Evolutionary conservation across 176 grass and related monocot genomes (phyloP), one percentile per base, ranked within the genome.

Genomic region (Coix lacrymajobi): DNA sequence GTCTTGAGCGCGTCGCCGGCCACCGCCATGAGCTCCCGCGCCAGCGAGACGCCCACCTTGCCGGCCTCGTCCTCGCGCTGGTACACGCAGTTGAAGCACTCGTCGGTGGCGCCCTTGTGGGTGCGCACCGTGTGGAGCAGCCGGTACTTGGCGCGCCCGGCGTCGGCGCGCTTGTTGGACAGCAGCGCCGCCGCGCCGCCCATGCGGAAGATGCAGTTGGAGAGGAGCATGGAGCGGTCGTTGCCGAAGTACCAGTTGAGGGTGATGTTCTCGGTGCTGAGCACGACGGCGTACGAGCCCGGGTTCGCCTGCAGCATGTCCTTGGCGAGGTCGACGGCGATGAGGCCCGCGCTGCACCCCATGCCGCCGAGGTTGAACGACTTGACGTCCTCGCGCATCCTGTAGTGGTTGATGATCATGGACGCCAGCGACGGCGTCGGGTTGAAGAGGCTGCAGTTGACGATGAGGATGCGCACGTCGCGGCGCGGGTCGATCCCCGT

Each of bases 151-250:
- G 92, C 89, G 14, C 87, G 84, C 4, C 87, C 72, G 66, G 87
- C 87, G 87, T 94, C 92, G 0, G 81, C 87, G 32, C 87, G 38
- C 11, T 70, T 39, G 87, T 94, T 94, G 6, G 92, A 94, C 63
- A 94, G 92, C 72, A 94, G 89, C 24, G 87, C 84, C 25, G 92
- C 92, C 0, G 89, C 87, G 33, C 89, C 84, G 43, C 92, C 92
- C 89, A 91, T 91, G 76, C 92, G 92, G 66, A 94, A 94, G 84
- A 94, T 91, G 87, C 92, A 94, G 81, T 94, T 94, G 72, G 92
- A 89, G 3, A 94, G 80, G 5, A 94, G 87, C 92, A 94, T 94
- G 8, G 92, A 87, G 29, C 89, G 81, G 67, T 94, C 89, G 81
- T 91, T 89, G 4, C 92, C 92, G 52, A 91, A 89, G 87, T 94